Percentiles rank a stretch among this genome's conserved stretches.
phyloP scores from a whole-genome alignment of 2,329 filamentous ascomycete species.

The Fusarium albosuccineum region DNA sequence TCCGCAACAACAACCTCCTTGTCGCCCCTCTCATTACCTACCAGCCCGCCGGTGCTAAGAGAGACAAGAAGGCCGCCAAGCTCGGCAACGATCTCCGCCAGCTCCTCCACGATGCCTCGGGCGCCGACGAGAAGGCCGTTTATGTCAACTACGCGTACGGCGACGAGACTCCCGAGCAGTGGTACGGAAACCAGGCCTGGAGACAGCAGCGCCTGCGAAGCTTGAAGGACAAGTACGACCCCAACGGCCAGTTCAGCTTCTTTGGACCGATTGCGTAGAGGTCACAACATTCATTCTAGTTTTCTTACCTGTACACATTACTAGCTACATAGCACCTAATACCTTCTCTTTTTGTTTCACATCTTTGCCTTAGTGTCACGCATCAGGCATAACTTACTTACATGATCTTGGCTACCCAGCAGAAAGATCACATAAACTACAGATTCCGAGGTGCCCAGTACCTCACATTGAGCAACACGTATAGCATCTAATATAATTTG shows the following conservation, averaged over 20 bases:
- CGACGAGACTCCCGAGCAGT: conserved; percentile 54
- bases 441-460: no score
- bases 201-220: conserved; percentile 58
- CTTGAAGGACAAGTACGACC: conserved; percentile 65
- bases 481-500: no score
- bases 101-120: conserved; percentile 32
- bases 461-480: no score
- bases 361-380: no score
- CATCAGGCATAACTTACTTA: no score
- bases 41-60: conserved; percentile 12
- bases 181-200: conserved; percentile 65
- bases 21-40: conserved; percentile 42
- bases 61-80: conserved; percentile 37
- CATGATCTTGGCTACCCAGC: no score
- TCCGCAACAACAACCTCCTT: conserved; percentile 41
- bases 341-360: no score
- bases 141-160: conserved; percentile 67
- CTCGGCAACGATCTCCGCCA: conserved; percentile 33
- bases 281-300: not conserved
- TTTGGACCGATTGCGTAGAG: conserved; percentile 53
- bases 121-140: conserved; percentile 24
- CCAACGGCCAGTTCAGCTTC: conserved; percentile 58
- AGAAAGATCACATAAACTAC: no score
- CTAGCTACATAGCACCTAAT: no score
- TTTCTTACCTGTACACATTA: no score